Evolutionary conservation across 129 eudicot species (phyloP).

Genomic region (Lonicera japonica): DNA sequence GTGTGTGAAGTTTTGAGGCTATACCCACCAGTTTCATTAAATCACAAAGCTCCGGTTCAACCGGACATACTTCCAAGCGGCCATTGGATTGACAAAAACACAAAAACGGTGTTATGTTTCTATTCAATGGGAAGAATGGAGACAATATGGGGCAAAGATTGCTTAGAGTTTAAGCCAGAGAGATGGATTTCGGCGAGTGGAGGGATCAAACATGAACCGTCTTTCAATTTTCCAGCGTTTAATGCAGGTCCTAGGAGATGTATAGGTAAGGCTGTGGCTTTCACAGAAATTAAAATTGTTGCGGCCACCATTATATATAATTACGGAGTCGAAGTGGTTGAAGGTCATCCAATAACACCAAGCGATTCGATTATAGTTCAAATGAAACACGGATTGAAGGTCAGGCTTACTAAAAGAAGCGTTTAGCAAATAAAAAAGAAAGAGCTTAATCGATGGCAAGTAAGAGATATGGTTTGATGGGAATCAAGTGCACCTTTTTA

Average conservation of each 20-base stretch:
- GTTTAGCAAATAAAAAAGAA: too few species aligned
- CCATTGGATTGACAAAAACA: background rate
- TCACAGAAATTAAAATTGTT: slow-evolving; percentile 11
- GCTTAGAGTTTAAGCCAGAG: slow-evolving; percentile 17
- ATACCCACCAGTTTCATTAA: slow-evolving; percentile 3
- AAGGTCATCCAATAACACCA: too few species aligned
- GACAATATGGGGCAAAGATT: slow-evolving; percentile 20
- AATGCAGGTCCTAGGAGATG: slow-evolving; percentile 18
- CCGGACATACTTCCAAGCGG: slow-evolving; percentile 14
- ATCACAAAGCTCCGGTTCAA: slow-evolving; percentile 15
- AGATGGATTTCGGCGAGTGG: slow-evolving; percentile 18
- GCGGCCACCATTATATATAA: too few species aligned
- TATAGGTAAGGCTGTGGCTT: slow-evolving; percentile 11
- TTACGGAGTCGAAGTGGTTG: too few species aligned
- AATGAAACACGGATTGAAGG: too few species aligned
- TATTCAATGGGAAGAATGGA: too few species aligned
- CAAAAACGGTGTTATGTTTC: background rate
- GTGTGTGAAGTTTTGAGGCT: slow-evolving; percentile 14
- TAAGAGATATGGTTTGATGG: too few species aligned
- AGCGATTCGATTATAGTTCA: too few species aligned
- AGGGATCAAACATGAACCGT: slow-evolving; percentile 14
- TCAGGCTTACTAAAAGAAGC: too few species aligned
- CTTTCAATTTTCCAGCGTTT: slow-evolving; percentile 14
- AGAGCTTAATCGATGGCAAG: too few species aligned
- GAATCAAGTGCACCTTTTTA: too few species aligned